Evolutionary conservation across 169 alveolate species (phyloP), one percentile per base, ranked within the genome.

Genomic region (Pseudocohnilembus persalinus): DNA sequence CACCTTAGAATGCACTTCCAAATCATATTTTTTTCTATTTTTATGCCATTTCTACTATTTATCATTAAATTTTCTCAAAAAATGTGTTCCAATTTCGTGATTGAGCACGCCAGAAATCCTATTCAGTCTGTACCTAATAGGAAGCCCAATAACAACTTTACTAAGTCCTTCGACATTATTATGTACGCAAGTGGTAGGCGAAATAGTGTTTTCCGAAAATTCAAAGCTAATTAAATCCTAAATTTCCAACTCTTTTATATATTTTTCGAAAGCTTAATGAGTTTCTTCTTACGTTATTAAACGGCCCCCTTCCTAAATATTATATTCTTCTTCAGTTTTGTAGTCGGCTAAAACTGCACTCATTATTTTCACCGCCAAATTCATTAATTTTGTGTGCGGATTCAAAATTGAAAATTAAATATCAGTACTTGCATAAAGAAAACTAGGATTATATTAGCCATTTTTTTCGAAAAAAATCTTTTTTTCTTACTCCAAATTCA

Each of bases 41-140:
- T 83, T 83, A 76, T 83, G 81, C 95, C 95, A 91, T 29, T 35
- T 76, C 75, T 91, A 35, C 31, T 79, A 77, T 32, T 77, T 79
- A 73, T 91, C 93, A 76, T 91, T 91, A 20, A 77, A 81, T 83
- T 89, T 82, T 74, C 95, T 35, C 29, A 91, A 33, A 73, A 91
- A 91, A 74, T 91, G 95, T 27, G 95, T 91, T 0, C 95, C 95
- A 0, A 91, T 91, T 74, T 91, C 95, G 81, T 91, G 95, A 81
- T 91, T 89, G 65, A 91, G 49, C 0, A 91, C 95, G 34, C 95
- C 95, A 68, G 68, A 65, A 0, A 91, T 88, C 64, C 93, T 86
- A 72, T 87, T 84, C n/a, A 77, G 81, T 33, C 95, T 31, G 77
- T 91, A 91, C 32, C 83, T 83, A 6, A 88, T 86, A 0, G 95